Percentiles rank a stretch among this genome's conserved stretches.
Evolutionary conservation across 106 monocot genomes (phyloP).

Genomic region (Apostasia ramifera): DNA sequence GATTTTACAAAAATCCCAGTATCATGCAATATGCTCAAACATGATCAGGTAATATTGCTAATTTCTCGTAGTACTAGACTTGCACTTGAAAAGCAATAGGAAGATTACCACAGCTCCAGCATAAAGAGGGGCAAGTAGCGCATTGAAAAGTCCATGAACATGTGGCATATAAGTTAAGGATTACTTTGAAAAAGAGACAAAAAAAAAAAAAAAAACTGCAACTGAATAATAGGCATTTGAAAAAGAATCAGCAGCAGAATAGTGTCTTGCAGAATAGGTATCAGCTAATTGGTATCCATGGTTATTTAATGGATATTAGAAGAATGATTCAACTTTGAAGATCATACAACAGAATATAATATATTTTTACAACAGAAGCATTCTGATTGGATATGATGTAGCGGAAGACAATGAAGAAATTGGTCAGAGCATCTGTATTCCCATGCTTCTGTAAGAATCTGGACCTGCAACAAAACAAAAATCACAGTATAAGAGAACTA

Average conservation of each 20-base stretch:
- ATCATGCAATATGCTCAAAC: neutral
- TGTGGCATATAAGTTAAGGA: slow-evolving; percentile 76
- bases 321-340: neutral
- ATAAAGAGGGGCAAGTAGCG: slow-evolving; percentile 88
- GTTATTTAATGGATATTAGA: neutral
- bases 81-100: neutral
- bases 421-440: slow-evolving; percentile 63
- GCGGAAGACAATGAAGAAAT: slow-evolving; percentile 81
- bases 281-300: neutral
- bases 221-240: neutral
- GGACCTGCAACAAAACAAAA: slow-evolving; percentile 48
- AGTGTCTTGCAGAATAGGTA: too few relatives aligned
- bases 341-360: neutral
- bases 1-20: neutral
- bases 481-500: neutral
- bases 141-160: slow-evolving; percentile 99
- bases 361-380: neutral
- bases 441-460: slow-evolving; percentile 90
- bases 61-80: neutral
- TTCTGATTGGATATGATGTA: slow-evolving; percentile 83
- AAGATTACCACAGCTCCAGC: slow-evolving; percentile 77
- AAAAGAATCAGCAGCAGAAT: too few relatives aligned
- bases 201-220: slow-evolving; percentile 6
- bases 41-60: neutral
- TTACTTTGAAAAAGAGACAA: slow-evolving; percentile 11